Conservation (phyloP, 2,329 filamentous ascomycete species). For the Hortaea sp. region DNA sequence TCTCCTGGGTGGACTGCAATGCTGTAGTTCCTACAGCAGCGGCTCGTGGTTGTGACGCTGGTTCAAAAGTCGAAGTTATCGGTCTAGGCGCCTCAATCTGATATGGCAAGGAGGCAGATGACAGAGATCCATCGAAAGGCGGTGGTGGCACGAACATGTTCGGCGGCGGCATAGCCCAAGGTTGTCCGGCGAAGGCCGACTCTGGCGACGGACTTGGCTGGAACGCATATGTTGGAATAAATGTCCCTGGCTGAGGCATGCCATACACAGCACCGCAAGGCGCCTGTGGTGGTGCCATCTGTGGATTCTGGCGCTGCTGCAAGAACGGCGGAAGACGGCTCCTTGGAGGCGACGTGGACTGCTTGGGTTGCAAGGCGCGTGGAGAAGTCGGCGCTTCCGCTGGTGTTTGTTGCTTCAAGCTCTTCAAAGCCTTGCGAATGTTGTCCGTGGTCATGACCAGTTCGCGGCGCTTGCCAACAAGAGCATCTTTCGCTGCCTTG, state of each 20-base stretch:
- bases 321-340: slow-evolving; percentile 15
- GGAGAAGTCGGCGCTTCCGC: slow-evolving; percentile 16
- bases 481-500: slow-evolving; percentile 20
- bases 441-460: slow-evolving; percentile 24
- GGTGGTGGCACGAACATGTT: slow-evolving; percentile 17
- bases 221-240: slow-evolving; percentile 8
- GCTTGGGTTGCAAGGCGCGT: slow-evolving; percentile 10
- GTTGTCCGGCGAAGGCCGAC: slow-evolving; percentile 9
- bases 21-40: background rate
- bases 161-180: slow-evolving; percentile 15
- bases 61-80: background rate
- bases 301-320: slow-evolving; percentile 9
- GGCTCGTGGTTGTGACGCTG: background rate
- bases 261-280: slow-evolving; percentile 6
- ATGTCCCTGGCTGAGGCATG: slow-evolving; percentile 4
- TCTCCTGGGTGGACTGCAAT: background rate
- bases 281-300: background rate
- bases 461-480: slow-evolving; percentile 24
- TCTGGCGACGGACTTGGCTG: slow-evolving; percentile 11
- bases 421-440: slow-evolving; percentile 26
- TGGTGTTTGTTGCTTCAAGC: slow-evolving; percentile 18
- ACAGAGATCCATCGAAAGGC: slow-evolving; percentile 22
- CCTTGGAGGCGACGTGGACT: slow-evolving; percentile 15
- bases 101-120: slow-evolving; percentile 9
- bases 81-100: background rate